Evolutionary conservation across 2,329 filamentous ascomycete genomes (phyloP), one percentile per base, ranked within the genome.

Genomic region (Aspergillus pseudonomiae): DNA sequence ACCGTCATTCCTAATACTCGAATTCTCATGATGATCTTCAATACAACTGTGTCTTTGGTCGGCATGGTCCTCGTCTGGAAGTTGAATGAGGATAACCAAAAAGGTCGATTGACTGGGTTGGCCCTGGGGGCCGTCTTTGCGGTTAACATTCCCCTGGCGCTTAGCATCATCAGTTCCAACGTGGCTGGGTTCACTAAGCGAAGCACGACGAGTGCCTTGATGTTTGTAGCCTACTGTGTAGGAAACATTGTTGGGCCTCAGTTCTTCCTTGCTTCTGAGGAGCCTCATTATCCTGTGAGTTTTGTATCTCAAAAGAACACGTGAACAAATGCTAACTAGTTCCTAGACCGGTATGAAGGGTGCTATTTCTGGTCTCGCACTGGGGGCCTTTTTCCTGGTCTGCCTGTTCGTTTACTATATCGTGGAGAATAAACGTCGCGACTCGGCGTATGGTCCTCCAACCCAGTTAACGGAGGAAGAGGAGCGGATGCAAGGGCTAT

Each of bases 161-260:
- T 78, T 55, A 76, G 73, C 65, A 59, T 77, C 9, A 74, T 77
- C 54, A 76, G 68, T 46, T 76, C 74, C 4, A 78, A 78, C 32
- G 72, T 77, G 4, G 74, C 75, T 4, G 76, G 76, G 0, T 75
- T 78, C 57, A 78, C 76, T 1, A 78, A 78, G 58, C 72, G 73
- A 32, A 75, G 73, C 50, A 71, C 71, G 0, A 72, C 75, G 4
- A 75, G 77, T 2, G 83, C 83, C 0, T 73, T 83, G 28, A 67
- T 86, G 21, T 86, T 86, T 61, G 80, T 81, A 0, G 84, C 73
- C 5, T 76, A 76, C 59, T 75, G 75, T 43, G 60, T 76, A 48
- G 74, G 74, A 4, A 77, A 77, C 45, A 77, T 78, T 36, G 68
- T 75, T 4, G 75, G 74, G 0, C 75, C 76, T 12, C 74, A 77